Conservation (phyloP, 1,284 basidiomycete genomes). For the Sphaerobolus stellatus region DNA sequence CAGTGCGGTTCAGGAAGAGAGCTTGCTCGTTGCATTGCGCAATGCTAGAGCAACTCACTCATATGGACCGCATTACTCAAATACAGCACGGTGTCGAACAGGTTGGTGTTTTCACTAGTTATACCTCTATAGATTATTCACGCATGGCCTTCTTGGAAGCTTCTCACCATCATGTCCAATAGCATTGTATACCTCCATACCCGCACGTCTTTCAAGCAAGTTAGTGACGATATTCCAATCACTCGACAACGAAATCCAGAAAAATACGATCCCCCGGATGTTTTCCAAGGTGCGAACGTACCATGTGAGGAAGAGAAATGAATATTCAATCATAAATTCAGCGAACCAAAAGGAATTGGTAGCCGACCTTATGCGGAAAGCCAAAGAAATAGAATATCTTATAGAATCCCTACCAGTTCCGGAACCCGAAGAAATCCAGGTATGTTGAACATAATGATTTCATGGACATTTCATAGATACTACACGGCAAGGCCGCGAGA, state of each 20-base stretch:
- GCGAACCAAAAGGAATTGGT: conserved; percentile 80
- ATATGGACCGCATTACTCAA: conserved; percentile 88
- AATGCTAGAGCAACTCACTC: conserved; percentile 84
- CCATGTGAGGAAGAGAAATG: conserved; percentile 29
- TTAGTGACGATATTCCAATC: conserved; percentile 69
- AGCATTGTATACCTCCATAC: conserved; percentile 73
- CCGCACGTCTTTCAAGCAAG: conserved; percentile 68
- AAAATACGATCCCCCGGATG: conserved; percentile 66
- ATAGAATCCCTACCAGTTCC: conserved; percentile 74
- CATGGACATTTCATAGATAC: not conserved
- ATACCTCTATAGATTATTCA: not conserved
- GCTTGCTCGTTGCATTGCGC: no score
- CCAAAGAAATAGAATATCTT: conserved; percentile 80
- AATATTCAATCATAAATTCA: conserved; percentile 30
- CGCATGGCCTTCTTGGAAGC: conserved; percentile 37
- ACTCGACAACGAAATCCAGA: conserved; percentile 71
- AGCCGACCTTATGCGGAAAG: conserved; percentile 74
- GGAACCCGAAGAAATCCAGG: conserved; percentile 71
- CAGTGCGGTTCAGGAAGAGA: no score
- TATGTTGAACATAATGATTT: conserved; percentile 25
- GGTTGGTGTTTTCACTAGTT: conserved; percentile 38
- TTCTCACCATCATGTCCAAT: conserved; percentile 80
- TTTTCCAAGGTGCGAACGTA: conserved; percentile 72
- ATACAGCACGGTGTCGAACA: conserved; percentile 86
- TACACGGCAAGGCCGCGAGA: conserved; percentile 54